Base-by-base conservation (phyloP, 352 stramenopile genomes). In the Phytophthora macrochlamydospora region DNA sequence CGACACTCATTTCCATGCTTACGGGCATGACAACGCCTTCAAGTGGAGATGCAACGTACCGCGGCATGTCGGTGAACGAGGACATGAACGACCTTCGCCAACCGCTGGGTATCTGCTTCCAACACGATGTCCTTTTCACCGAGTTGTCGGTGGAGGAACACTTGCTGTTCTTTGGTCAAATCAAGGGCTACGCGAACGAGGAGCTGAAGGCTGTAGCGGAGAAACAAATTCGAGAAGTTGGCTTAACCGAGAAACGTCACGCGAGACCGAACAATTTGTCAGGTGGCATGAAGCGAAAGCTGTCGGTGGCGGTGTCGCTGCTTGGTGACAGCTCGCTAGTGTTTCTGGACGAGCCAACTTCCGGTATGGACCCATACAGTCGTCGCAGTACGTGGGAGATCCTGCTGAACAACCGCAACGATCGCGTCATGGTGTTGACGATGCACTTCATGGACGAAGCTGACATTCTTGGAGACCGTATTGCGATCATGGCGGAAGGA, bases 371-470 rank as follows among this genome's bases (percentile, higher is more conserved):
- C 69, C 94, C 96, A 18, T 98, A 97, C 71, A 93, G 77, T 46
- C 81, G 96, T 57, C 81, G 96, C 44, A 98, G 98, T 49, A 81
- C 98, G 65, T 98, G 91, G 91, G 71, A 94, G 31, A 76, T 97
- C 37, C 62, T 89, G 42, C 48, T 83, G 42, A 83, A 85, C 73
- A 80, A 78, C 43, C 66, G 77, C n/a, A 67, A 79, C 48, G 71
- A 77, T 30, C 72, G 78, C 29, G 67, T 92, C n/a, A 94, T 97
- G 58, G 71, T 98, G 28, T 54, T 98, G 28, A 98, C 90, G 7
- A 98, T 92, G 38, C 96, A 99, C 60, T 98, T 98, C 66, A 98
- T 98, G 93, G 92, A 81, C 50, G 91, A 97, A 65, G 87, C 89
- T 8, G 88, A 97, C 61, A 73, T 93, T 9, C 67, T 97, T 2